These are phyloP conservation scores for Incumbomyces delicatus DNA, from an alignment of 2,329 filamentous ascomycete species.

Conservation along the genomic window DNA sequence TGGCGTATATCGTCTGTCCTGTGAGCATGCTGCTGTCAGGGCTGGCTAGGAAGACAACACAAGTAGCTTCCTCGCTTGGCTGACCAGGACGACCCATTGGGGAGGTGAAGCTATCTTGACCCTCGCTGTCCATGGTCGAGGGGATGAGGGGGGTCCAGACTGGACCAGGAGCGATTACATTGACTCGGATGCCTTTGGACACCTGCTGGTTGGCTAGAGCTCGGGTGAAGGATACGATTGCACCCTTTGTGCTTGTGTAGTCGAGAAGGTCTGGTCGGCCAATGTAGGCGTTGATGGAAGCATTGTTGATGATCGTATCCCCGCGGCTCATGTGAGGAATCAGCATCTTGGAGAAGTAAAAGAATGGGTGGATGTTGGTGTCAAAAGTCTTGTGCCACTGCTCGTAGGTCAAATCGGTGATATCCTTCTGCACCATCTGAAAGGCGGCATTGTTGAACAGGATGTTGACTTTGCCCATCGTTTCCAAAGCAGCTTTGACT, in stretches of 20 bases:
- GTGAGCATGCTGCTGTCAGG: conserved; percentile 63
- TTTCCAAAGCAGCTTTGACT: conserved; percentile 55
- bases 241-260: conserved; percentile 71
- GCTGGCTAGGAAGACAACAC: conserved; percentile 70
- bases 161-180: conserved; percentile 66
- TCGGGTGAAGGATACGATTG: conserved; percentile 69
- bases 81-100: conserved; percentile 72
- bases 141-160: conserved; percentile 71
- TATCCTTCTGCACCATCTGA: conserved; percentile 64
- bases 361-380: conserved; percentile 74
- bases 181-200: conserved; percentile 63
- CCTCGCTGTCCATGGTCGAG: conserved; percentile 59
- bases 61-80: conserved; percentile 71
- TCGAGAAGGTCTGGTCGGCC: conserved; percentile 71
- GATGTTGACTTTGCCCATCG: conserved; percentile 62
- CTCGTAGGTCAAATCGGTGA: conserved; percentile 61
- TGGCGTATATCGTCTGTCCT: conserved; percentile 61
- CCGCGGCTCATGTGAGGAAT: conserved; percentile 67
- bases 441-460: conserved; percentile 59
- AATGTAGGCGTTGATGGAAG: conserved; percentile 74
- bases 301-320: conserved; percentile 73
- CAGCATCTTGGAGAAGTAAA: conserved; percentile 69
- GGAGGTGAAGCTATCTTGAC: conserved; percentile 60
- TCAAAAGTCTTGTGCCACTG: conserved; percentile 74
- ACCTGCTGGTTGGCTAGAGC: conserved; percentile 67